Percentiles rank a stretch among this genome's conserved stretches.
Evolutionary conservation across 257 asterid species (phyloP).

Genomic region (Solanum virginianum): DNA sequence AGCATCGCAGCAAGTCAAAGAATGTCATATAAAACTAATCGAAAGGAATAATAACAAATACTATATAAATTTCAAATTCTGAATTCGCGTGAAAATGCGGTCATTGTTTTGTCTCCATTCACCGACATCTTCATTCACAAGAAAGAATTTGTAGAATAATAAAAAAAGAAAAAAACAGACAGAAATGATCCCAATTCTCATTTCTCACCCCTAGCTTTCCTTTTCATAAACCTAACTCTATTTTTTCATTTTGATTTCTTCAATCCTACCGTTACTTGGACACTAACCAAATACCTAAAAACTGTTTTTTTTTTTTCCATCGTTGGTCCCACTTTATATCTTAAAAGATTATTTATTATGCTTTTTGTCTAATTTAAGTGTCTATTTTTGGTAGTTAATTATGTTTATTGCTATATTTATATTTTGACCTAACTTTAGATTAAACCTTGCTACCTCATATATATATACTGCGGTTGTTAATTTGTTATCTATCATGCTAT

Average conservation of each 20-base stretch:
- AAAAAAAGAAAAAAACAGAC: neutral
- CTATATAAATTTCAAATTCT: neutral
- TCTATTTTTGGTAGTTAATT: constrained; percentile 1
- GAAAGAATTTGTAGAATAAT: constrained; percentile 5
- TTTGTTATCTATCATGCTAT: neutral
- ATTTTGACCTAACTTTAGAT: neutral
- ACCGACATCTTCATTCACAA: constrained; percentile 33
- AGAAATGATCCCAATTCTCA: constrained; percentile 15
- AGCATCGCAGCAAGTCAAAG: too few relatives aligned
- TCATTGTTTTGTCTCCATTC: neutral
- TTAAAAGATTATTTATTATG: constrained; percentile 9
- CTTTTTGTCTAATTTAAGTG: constrained; percentile 1
- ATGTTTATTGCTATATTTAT: neutral
- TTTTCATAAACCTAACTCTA: constrained; percentile 34
- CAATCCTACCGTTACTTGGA: constrained; percentile 33
- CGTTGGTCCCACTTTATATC: constrained; percentile 17
- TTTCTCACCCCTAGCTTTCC: constrained; percentile 16
- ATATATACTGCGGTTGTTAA: neutral
- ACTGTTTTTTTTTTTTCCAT: neutral
- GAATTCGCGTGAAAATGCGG: neutral
- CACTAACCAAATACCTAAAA: constrained; percentile 20
- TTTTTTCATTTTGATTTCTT: constrained; percentile 10
- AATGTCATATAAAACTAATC: too few relatives aligned
- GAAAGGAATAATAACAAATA: too few relatives aligned
- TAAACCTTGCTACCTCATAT: neutral